phyloP scores from a whole-genome alignment of 148 eudicot genomes.

The Polygonum maritimum region DNA sequence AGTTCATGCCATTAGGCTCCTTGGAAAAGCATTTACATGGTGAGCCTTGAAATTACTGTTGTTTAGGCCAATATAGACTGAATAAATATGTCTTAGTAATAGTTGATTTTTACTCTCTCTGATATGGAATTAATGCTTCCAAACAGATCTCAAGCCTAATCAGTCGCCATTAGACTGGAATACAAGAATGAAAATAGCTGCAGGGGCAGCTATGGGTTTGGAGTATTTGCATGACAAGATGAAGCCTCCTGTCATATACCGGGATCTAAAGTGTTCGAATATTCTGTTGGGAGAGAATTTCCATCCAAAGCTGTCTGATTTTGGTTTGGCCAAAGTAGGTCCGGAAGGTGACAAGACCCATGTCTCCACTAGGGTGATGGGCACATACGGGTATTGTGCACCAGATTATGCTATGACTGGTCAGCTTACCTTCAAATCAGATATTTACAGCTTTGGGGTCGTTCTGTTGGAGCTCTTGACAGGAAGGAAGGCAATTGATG shows the following conservation, averaged over 20 bases:
- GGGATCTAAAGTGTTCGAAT: constrained; percentile 11
- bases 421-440: constrained; percentile 13
- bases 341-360: constrained; percentile 13
- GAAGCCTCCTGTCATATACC: constrained; percentile 16
- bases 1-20: constrained; percentile 82
- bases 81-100: neutral
- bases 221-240: constrained; percentile 14
- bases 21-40: constrained; percentile 75
- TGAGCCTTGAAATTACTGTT: constrained; percentile 11
- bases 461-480: constrained; percentile 13
- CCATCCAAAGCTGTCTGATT: constrained; percentile 12
- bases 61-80: neutral
- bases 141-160: constrained; percentile 8
- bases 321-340: constrained; percentile 14
- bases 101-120: neutral
- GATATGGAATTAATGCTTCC: neutral
- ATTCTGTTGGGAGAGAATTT: constrained; percentile 7
- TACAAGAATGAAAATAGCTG: constrained; percentile 12
- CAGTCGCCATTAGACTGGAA: constrained; percentile 13
- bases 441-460: constrained; percentile 15
- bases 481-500: constrained; percentile 13
- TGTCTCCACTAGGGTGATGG: constrained; percentile 17
- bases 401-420: constrained; percentile 16
- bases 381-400: constrained; percentile 14
- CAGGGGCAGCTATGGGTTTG: constrained; percentile 14